These are phyloP conservation scores for Saccharomyces mikatae DNA, from an alignment of 805 yeast genomes.

Conservation along the genomic window DNA sequence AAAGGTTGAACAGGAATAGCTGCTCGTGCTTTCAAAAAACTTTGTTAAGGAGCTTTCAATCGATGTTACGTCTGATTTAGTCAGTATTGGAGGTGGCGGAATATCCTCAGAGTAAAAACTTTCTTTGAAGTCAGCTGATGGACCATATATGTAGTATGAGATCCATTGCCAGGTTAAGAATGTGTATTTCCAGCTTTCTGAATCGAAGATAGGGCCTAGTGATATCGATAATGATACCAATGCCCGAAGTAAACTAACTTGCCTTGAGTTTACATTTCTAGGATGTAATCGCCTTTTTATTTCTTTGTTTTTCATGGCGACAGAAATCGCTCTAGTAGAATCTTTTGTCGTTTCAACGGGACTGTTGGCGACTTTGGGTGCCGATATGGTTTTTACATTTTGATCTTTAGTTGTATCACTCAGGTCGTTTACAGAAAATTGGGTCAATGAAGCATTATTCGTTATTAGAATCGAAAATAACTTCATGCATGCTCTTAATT, in stretches of 20 bases:
- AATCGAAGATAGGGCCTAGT: conserved; percentile 63
- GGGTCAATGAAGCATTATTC: conserved; percentile 22
- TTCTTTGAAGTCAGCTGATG: conserved; percentile 35
- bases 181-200: conserved; percentile 54
- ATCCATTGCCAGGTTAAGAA: conserved; percentile 70
- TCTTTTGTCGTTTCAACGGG: neutral
- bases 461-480: conserved; percentile 41
- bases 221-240: conserved; percentile 69
- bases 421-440: neutral
- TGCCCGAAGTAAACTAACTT: conserved; percentile 70
- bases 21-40: conserved; percentile 52
- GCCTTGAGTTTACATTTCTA: conserved; percentile 53
- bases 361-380: conserved; percentile 4
- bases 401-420: neutral
- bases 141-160: conserved; percentile 61
- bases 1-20: conserved; percentile 47
- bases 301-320: neutral
- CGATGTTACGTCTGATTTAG: conserved; percentile 39
- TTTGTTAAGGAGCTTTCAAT: conserved; percentile 53
- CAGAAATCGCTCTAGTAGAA: conserved; percentile 1
- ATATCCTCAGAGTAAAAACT: conserved; percentile 32
- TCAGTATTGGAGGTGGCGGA: conserved; percentile 37
- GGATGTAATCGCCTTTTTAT: conserved; percentile 23
- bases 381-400: neutral
- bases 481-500: conserved; percentile 52